Evolutionary conservation across 306 rosid species (phyloP).

Genomic region (Gastrolobium bilobum): DNA sequence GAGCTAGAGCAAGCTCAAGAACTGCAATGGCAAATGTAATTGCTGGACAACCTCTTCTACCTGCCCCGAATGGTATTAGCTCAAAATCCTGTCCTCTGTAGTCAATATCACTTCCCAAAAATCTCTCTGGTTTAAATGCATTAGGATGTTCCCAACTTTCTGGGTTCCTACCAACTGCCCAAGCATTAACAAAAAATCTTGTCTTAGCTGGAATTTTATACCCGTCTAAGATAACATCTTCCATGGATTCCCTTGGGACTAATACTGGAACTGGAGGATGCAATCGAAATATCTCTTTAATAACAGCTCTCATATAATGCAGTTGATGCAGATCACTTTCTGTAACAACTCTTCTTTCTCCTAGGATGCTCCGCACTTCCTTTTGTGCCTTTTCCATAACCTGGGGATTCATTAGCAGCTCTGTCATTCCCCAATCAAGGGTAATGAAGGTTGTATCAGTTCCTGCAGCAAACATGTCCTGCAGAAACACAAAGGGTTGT

Average conservation of each 20-base stretch:
- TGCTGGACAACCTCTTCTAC: conserved; percentile 76
- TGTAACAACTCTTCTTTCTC: conserved; percentile 57
- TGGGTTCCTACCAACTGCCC: conserved; percentile 73
- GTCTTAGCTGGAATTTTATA: conserved; percentile 71
- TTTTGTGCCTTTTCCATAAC: conserved; percentile 70
- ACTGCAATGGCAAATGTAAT: conserved; percentile 56
- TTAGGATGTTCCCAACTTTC: conserved; percentile 71
- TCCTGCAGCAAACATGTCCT: conserved; percentile 90
- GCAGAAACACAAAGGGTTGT: conserved; percentile 29
- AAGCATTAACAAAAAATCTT: conserved; percentile 67
- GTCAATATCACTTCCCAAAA: conserved; percentile 63
- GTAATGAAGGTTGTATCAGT: conserved; percentile 73
- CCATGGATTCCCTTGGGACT: conserved; percentile 80
- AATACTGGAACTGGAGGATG: conserved; percentile 77
- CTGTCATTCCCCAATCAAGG: conserved; percentile 83
- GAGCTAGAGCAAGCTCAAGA: conserved; percentile 76
- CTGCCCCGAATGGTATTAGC: conserved; percentile 78
- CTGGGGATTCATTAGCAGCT: conserved; percentile 64
- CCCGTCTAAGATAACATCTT: conserved; percentile 65
- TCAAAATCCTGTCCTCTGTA: conserved; percentile 69
- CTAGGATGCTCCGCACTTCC: conserved; percentile 60
- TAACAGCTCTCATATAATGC: conserved; percentile 62
- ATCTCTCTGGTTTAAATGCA: conserved; percentile 71
- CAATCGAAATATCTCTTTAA: conserved; percentile 67
- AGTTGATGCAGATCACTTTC: conserved; percentile 69